These are phyloP conservation scores for Clarireedia monteithiana DNA, from an alignment of 2,329 filamentous ascomycete species.

Conservation along the genomic window DNA sequence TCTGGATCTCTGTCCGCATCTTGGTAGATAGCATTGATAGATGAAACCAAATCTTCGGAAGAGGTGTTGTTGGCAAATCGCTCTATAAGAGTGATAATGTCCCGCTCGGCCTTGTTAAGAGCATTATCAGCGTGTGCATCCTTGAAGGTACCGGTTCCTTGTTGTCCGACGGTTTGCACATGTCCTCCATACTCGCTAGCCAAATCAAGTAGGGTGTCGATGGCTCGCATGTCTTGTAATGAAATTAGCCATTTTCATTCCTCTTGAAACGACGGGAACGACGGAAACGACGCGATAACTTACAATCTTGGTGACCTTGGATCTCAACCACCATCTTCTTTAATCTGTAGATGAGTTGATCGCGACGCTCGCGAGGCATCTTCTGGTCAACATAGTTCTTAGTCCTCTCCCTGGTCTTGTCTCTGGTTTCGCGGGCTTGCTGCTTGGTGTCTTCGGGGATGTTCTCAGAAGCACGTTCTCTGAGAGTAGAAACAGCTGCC, in stretches of 20 bases:
- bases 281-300: conserved; percentile 25
- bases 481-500: conserved; percentile 33
- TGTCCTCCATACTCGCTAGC: conserved; percentile 81
- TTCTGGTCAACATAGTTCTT: conserved; percentile 77
- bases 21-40: conserved; percentile 76
- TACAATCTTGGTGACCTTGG: conserved; percentile 86
- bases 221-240: conserved; percentile 65
- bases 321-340: conserved; percentile 99
- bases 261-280: too few species aligned
- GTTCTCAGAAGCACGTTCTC: conserved; percentile 53
- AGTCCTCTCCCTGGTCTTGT: conserved; percentile 43
- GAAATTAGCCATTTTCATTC: neutral
- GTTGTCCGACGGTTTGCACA: conserved; percentile 54
- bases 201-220: conserved; percentile 75
- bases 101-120: conserved; percentile 65
- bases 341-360: conserved; percentile 83
- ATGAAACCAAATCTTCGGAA: conserved; percentile 73
- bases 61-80: conserved; percentile 95
- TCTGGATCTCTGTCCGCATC: conserved; percentile 84
- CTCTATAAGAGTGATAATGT: conserved; percentile 82
- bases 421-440: conserved; percentile 41
- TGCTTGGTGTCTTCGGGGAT: conserved; percentile 55
- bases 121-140: conserved; percentile 58
- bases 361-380: conserved; percentile 85
- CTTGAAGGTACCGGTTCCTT: conserved; percentile 62